phyloP scores from a whole-genome alignment of 768 basidiomycete species.

The Lentinula boryana region DNA sequence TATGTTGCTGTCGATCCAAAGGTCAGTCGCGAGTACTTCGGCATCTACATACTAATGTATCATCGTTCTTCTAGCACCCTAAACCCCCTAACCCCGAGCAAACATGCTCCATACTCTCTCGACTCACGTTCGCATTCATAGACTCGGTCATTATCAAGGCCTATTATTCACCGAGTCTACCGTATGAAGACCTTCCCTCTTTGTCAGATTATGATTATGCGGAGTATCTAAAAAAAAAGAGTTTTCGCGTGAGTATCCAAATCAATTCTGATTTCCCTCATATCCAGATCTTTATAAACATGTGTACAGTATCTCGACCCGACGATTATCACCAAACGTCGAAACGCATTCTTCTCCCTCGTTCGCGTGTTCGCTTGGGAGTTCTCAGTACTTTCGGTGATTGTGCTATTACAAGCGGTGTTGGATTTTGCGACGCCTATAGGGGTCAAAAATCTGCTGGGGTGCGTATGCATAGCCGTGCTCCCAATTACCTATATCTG shows the following conservation, averaged over 20 bases:
- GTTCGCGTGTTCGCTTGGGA: conserved; percentile 30
- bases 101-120: conserved; percentile 32
- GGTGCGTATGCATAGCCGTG: conserved; percentile 17
- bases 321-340: conserved; percentile 27
- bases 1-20: conserved; percentile 55
- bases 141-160: conserved; percentile 24
- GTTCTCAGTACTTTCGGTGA: conserved; percentile 19
- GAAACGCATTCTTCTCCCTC: conserved; percentile 43
- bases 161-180: conserved; percentile 20
- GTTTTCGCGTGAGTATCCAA: conserved; percentile 15
- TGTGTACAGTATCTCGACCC: conserved; percentile 29
- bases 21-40: conserved; percentile 10
- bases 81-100: conserved; percentile 32
- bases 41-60: neutral
- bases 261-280: neutral
- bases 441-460: conserved; percentile 33
- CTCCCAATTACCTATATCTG: neutral
- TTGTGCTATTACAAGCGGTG: conserved; percentile 20
- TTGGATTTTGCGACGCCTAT: conserved; percentile 29
- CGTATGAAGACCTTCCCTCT: conserved; percentile 27
- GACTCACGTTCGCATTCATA: conserved; percentile 34
- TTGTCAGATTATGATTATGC: conserved; percentile 24
- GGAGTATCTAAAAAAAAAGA: conserved; percentile 16
- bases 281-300: neutral
- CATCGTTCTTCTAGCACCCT: neutral